Evolutionary conservation across 2,329 filamentous ascomycete genomes (phyloP).

Genomic region (Xenosphaeropsis pyriputrescens): DNA sequence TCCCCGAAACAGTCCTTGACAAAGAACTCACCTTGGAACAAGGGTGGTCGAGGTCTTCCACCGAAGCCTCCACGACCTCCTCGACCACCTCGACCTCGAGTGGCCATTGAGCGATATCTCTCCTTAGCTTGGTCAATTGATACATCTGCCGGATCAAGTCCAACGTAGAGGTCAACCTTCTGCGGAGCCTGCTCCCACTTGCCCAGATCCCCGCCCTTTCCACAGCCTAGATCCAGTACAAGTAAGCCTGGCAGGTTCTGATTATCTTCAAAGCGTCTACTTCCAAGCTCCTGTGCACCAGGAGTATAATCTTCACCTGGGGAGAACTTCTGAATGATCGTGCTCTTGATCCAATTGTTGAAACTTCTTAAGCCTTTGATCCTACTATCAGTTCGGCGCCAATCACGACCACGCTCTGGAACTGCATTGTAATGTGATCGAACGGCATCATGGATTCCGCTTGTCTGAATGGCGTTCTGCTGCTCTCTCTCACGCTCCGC

Average conservation of each 20-base stretch:
- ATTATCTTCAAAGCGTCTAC: conserved; percentile 16
- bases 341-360: conserved; percentile 99
- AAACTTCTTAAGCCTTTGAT: conserved; percentile 91
- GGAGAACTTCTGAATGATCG: conserved; percentile 91
- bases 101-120: conserved; percentile 61
- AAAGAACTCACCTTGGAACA: conserved; percentile 79
- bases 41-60: conserved; percentile 31
- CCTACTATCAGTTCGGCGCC: conserved; percentile 83
- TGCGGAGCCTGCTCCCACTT: conserved; percentile 97
- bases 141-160: conserved; percentile 82
- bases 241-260: conserved; percentile 41
- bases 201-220: conserved; percentile 86
- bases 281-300: conserved; percentile 37
- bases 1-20: conserved; percentile 89
- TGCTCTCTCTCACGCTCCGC: conserved; percentile 38
- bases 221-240: conserved; percentile 88
- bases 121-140: conserved; percentile 84
- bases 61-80: conserved; percentile 25
- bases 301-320: conserved; percentile 61
- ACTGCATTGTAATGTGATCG: conserved; percentile 93
- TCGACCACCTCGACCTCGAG: conserved; percentile 33
- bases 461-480: conserved; percentile 15
- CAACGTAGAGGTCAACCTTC: conserved; percentile 81
- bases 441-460: conserved; percentile 72
- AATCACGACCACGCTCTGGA: conserved; percentile 83